Evolutionary conservation across 345 rosid genomes (phyloP), one percentile per base, ranked within the genome.

Genomic region (Adansonia digitata): DNA sequence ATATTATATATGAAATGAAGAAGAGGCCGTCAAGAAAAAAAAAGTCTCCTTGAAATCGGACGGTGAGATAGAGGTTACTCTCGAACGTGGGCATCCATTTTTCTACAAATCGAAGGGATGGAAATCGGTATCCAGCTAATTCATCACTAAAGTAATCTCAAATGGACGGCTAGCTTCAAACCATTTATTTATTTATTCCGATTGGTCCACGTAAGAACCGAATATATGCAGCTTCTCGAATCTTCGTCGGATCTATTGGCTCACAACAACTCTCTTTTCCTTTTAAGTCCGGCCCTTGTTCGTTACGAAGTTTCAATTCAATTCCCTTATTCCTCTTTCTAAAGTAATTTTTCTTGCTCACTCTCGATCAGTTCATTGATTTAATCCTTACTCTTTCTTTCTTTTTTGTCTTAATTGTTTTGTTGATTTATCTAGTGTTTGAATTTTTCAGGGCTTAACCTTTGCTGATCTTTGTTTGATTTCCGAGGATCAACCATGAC

Each of bases 401-500:
- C 11, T 24, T 42, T 55, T 18, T 5, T 66, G 6, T 45, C 8
- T 45, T 31, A 43, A 29, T 31, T 45, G 31, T 29, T 12, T 5
- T 17, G 40, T 20, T 53, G 15, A 18, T 60, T 70, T 64, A 51
- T 27, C 26, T 5, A 0, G 26, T 11, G 37, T 34, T 59, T 64
- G 67, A 59, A 52, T 5, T 77, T 34, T 35, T 40, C 83, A 77
- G 83, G 81, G 76, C 2, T 81, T 55, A 62, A 39, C 37, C 26
- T 59, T 51, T 55, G 15, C 60, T 22, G 57, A 39, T 62, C 73
- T 7, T 56, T 2, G 31, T 15, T 35, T 12, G 63, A 13, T n/a
- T 73, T 52, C 48, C 27, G 29, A 70, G 60, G 63, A 77, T 75
- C 81, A 51, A 74, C 66, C 46, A 91, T 89, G 97, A 76, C 88